A percentile compares a stretch with the other conserved stretches of the same genome.
phyloP scores from a whole-genome alignment of 177 flowering plant species.

The Vitis hybrid region DNA sequence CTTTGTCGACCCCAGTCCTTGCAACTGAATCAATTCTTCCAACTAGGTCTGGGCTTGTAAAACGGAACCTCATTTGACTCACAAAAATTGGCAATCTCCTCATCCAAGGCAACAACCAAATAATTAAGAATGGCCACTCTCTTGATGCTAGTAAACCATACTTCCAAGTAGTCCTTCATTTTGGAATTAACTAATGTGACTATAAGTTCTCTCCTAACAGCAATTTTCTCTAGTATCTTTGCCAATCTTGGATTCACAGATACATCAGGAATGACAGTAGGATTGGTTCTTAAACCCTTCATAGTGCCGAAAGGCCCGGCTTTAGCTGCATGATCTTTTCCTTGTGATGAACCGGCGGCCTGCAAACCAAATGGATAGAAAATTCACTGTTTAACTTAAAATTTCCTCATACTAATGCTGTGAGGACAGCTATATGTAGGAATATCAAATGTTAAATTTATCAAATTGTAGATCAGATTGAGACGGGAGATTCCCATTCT shows the following conservation, averaged over 20 bases:
- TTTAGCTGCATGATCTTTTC: too few species aligned
- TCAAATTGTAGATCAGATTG: too few species aligned
- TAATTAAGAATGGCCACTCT: slow-evolving; percentile 53
- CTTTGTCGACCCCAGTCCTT: slow-evolving; percentile 54
- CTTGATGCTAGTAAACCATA: slow-evolving; percentile 52
- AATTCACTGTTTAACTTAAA: too few species aligned
- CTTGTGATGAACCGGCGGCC: too few species aligned
- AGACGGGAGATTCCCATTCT: too few species aligned
- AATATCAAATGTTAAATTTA: too few species aligned
- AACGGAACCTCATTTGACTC: slow-evolving; percentile 45
- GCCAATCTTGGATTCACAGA: slow-evolving; percentile 52
- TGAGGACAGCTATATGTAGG: too few species aligned
- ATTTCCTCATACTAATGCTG: too few species aligned
- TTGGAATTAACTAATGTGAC: slow-evolving; percentile 55
- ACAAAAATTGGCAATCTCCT: slow-evolving; percentile 39
- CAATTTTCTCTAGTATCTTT: slow-evolving; percentile 48
- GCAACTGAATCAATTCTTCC: slow-evolving; percentile 46
- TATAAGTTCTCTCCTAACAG: slow-evolving; percentile 47
- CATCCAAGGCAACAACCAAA: slow-evolving; percentile 65
- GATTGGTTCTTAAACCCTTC: slow-evolving; percentile 50
- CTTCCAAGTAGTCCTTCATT: slow-evolving; percentile 50
- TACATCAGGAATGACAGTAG: slow-evolving; percentile 47
- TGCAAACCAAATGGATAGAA: too few species aligned
- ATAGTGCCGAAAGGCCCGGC: slow-evolving; percentile 40
- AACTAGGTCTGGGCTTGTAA: slow-evolving; percentile 58